Conservation (phyloP, 2,329 filamentous ascomycete genomes). For the Pseudogymnoascus sp. region DNA sequence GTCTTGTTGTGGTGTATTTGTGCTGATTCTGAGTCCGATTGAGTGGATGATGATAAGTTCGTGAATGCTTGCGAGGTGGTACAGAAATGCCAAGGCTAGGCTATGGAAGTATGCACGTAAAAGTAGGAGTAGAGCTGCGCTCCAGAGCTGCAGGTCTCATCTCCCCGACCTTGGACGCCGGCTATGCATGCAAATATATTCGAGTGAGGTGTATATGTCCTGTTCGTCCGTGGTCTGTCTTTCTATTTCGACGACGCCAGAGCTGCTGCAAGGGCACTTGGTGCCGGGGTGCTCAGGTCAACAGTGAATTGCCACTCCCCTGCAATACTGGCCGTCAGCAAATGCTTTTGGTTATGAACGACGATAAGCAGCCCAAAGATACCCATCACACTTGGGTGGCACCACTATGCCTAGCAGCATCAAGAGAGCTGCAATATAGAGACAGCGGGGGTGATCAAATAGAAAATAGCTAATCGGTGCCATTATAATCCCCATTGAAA, state of each 20-base stretch:
- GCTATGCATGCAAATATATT: slow-evolving; percentile 5
- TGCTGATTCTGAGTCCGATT: neutral
- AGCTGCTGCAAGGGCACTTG: slow-evolving; percentile 1
- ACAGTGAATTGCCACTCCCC: slow-evolving; percentile 4
- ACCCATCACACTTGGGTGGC: neutral
- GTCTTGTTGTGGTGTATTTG: neutral
- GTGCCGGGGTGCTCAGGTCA: neutral
- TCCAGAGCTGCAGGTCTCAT: slow-evolving; percentile 1
- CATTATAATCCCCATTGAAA: slow-evolving; percentile 10
- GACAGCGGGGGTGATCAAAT: neutral
- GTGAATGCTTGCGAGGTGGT: neutral
- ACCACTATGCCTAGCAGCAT: neutral
- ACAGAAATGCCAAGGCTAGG: neutral
- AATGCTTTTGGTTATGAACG: neutral
- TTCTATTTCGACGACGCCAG: neutral
- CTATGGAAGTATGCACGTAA: neutral
- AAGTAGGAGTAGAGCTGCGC: neutral
- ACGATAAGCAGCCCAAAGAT: neutral
- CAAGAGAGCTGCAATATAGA: neutral
- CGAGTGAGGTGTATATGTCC: neutral
- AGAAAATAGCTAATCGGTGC: neutral
- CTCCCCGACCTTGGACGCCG: neutral
- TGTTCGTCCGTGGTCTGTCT: neutral
- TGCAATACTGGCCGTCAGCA: slow-evolving; percentile 4
- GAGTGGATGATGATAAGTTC: neutral